Conservation (phyloP, 495 filamentous ascomycete species). For the Xylaria sp. region DNA sequence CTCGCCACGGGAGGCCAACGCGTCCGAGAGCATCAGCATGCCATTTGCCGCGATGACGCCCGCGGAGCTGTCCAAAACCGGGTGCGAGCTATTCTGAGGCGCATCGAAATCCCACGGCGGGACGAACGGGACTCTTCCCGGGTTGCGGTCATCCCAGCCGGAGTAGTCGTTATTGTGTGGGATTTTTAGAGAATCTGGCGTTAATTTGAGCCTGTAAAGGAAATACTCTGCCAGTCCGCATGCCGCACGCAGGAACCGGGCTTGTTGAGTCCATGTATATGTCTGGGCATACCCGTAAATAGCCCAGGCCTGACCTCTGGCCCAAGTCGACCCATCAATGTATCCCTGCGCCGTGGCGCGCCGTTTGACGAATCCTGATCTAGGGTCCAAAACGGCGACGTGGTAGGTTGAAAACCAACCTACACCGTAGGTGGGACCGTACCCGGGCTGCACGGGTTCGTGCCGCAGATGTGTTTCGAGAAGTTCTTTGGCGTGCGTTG, state of each 20-base stretch:
- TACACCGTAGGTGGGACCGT: not conserved
- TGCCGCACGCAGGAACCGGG: not conserved
- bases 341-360: not conserved
- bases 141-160: not conserved
- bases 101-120: not conserved
- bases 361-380: not conserved
- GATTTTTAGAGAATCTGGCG: not conserved
- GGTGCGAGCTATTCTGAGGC: not conserved
- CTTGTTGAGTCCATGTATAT: not conserved
- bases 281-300: not conserved
- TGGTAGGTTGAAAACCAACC: not conserved
- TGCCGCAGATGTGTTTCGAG: not conserved
- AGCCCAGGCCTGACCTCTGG: not conserved
- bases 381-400: not conserved
- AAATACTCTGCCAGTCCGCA: slow-evolving; percentile 2
- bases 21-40: not conserved
- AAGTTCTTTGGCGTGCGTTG: not conserved
- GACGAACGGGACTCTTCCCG: not conserved
- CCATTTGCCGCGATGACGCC: not conserved
- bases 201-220: not conserved
- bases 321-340: not conserved
- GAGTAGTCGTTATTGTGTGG: not conserved
- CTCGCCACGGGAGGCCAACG: not conserved
- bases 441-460: not conserved
- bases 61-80: not conserved